A percentile compares a stretch with the other conserved stretches of the same genome.
phyloP scores from a whole-genome alignment of 768 basidiomycete genomes.

The Tricholoma hemisulphureum region DNA sequence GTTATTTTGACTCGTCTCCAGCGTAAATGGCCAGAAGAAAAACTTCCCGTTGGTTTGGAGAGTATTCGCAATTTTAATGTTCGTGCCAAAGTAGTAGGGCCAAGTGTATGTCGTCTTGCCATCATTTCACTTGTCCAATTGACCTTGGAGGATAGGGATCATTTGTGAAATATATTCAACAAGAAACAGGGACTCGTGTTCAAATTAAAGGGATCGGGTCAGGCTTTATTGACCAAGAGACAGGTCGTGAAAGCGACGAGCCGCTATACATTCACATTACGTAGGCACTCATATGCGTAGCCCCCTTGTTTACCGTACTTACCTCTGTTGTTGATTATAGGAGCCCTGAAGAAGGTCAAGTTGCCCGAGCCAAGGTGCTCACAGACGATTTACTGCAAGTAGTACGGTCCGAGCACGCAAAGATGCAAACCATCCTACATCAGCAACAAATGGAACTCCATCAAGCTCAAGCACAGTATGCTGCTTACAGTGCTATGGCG shows the following conservation, averaged over 20 bases:
- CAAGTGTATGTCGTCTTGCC: slow-evolving; percentile 55
- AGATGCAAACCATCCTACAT: slow-evolving; percentile 59
- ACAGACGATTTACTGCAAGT: slow-evolving; percentile 84
- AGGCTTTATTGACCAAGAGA: slow-evolving; percentile 91
- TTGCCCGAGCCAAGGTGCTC: slow-evolving; percentile 74
- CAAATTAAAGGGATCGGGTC: slow-evolving; percentile 96
- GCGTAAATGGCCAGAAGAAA: slow-evolving; percentile 99
- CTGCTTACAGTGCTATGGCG: slow-evolving; percentile 60
- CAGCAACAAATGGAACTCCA: slow-evolving; percentile 86
- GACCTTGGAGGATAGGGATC: slow-evolving; percentile 56
- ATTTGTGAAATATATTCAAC: slow-evolving; percentile 98
- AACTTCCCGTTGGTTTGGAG: slow-evolving; percentile 85
- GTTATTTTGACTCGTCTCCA: slow-evolving; percentile 25
- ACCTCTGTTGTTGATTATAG: slow-evolving; percentile 2
- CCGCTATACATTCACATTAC: slow-evolving; percentile 94
- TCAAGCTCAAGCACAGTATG: slow-evolving; percentile 77
- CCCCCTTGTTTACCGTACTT: slow-evolving; percentile 44
- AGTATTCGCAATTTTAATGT: slow-evolving; percentile 96
- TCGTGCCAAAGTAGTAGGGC: slow-evolving; percentile 95
- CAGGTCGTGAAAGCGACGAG: slow-evolving; percentile 75
- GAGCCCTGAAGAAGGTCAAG: slow-evolving; percentile 81
- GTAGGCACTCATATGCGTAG: slow-evolving; percentile 37
- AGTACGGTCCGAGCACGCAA: slow-evolving; percentile 82
- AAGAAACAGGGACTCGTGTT: slow-evolving; percentile 92
- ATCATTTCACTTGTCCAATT: background rate